These are phyloP conservation scores for Ceratobasidium papillatum DNA, from an alignment of 1,284 basidiomycete genomes.

Conservation along the genomic window DNA sequence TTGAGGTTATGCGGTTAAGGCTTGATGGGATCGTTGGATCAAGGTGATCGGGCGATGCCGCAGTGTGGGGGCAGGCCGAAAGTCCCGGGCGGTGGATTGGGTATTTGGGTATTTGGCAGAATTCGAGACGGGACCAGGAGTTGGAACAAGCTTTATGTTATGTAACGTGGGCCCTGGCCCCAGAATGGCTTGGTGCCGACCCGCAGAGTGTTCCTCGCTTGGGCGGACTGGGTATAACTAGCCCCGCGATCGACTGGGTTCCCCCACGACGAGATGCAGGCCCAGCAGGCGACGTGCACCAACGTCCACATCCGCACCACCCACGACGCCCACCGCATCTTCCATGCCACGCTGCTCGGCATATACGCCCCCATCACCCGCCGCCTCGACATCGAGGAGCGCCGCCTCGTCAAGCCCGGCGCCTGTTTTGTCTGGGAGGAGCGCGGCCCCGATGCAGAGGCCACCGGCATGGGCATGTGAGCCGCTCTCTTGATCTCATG, in stretches of 20 bases:
- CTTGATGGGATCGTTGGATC: too few relatives aligned
- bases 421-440: constrained; percentile 87
- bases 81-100: constrained; percentile 7
- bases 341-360: constrained; percentile 74
- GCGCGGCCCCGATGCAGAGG: constrained; percentile 75
- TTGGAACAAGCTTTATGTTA: constrained; percentile 33
- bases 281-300: constrained; percentile 54
- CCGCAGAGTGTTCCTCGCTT: neutral
- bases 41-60: neutral
- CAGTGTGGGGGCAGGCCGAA: neutral
- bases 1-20: neutral
- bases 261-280: constrained; percentile 29
- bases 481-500: neutral
- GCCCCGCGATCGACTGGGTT: neutral
- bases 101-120: constrained; percentile 4
- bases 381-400: constrained; percentile 78
- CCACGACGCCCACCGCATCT: constrained; percentile 78
- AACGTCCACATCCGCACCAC: constrained; percentile 56
- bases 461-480: constrained; percentile 52
- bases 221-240: neutral
- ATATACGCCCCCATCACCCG: constrained; percentile 76
- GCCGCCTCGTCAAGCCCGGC: constrained; percentile 68
- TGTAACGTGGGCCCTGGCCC: neutral
- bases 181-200: neutral
- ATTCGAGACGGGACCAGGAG: neutral